These are phyloP conservation scores for Lactuca saligna DNA, from an alignment of 129 eudicot genomes.

Conservation along the genomic window DNA sequence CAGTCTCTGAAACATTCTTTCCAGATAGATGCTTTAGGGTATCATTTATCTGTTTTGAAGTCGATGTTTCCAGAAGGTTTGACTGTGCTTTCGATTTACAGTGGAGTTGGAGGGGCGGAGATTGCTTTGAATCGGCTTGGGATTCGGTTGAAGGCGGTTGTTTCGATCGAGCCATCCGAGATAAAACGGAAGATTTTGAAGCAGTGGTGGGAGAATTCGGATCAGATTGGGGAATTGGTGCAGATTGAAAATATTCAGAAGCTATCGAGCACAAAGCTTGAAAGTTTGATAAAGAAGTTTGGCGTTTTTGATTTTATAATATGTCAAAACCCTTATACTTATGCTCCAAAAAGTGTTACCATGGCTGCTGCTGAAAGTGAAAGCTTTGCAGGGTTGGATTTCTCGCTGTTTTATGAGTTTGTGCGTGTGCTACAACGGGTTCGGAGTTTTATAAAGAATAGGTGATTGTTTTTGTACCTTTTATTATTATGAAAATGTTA, in stretches of 20 bases:
- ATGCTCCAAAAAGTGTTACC: constrained; percentile 30
- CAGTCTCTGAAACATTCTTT: constrained; percentile 57
- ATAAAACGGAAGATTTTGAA: constrained; percentile 56
- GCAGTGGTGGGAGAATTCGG: constrained; percentile 75
- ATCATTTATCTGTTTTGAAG: constrained; percentile 64
- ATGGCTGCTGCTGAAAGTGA: constrained; percentile 34
- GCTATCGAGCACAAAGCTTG: constrained; percentile 57
- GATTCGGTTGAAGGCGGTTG: constrained; percentile 63
- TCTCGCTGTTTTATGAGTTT: constrained; percentile 70
- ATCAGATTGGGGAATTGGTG: constrained; percentile 72
- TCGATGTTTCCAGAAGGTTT: constrained; percentile 66
- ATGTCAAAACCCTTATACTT: constrained; percentile 60
- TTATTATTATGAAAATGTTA: neutral
- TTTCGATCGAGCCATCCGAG: constrained; percentile 78
- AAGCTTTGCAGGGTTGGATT: constrained; percentile 51
- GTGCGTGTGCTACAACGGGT: constrained; percentile 79
- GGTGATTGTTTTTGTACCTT: constrained; percentile 22
- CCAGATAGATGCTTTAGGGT: constrained; percentile 79
- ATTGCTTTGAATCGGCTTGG: constrained; percentile 80
- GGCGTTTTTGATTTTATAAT: constrained; percentile 75
- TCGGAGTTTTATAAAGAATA: constrained; percentile 45
- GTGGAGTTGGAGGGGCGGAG: constrained; percentile 88
- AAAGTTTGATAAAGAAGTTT: constrained; percentile 46
- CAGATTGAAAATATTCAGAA: constrained; percentile 68
- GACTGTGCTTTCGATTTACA: constrained; percentile 65